Evolutionary conservation across 1,284 basidiomycete species (phyloP), one percentile per base, ranked within the genome.

Genomic region (Phellopilus nigrolimitatus): DNA sequence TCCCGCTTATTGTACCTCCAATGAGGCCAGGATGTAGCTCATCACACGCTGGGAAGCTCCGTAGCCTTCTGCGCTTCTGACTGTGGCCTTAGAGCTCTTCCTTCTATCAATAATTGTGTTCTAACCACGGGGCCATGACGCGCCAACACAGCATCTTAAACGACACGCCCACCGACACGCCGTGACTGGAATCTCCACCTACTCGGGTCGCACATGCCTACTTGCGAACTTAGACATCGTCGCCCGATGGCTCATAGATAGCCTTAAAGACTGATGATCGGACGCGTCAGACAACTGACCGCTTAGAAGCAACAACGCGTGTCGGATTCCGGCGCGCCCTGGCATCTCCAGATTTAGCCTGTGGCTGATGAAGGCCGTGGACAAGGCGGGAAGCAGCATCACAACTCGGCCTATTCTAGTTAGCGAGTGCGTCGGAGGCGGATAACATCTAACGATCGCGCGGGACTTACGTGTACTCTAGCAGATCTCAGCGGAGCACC

Each of bases 141-240:
- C 12, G 28, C 12, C 28, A 12, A 30, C 28, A 30, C 12, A n/a
- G n/a, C n/a, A n/a, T n/a, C n/a, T n/a, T n/a, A 34, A 34, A 34
- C 31, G 31, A 34, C 9, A 34, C n/a, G n/a, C n/a, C n/a, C n/a
- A n/a, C 9, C 9, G n/a, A 34, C 4, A 17, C 10, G 22, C 28
- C 34, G 31, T 25, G 25, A 30, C 30, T 27, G 25, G 28, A 21
- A 31, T 24, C 36, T 30, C 51, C 51, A 30, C 2, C 31, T 37
- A 9, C 21, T 53, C 51, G 51, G 51, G 51, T 53, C 51, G 22
- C 8, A 22, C 37, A 36, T 53, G 25, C 51, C 27, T 44, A 47
- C 36, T 53, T 21, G 51, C 51, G 51, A 47, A 53, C 12, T 47
- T 53, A 53, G 45, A 24, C 51, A 41, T 47, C 13, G 37, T 17